These are phyloP conservation scores for Penicillium nucicola DNA, from an alignment of 495 filamentous ascomycete genomes.

Conservation along the genomic window DNA sequence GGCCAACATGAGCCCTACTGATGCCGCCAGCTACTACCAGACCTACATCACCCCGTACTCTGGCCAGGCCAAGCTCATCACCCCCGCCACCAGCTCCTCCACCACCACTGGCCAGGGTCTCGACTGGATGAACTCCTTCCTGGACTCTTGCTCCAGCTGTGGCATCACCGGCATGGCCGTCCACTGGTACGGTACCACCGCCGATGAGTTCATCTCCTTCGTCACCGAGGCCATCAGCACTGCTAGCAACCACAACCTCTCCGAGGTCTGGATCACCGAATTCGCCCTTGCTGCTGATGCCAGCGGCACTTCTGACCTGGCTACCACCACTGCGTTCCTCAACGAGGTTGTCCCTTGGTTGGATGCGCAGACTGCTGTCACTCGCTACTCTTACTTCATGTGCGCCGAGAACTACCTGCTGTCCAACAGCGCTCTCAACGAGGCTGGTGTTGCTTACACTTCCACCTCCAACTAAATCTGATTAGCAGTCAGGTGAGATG, in stretches of 20 bases:
- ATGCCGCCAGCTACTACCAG: conserved; percentile 60
- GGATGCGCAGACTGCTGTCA: conserved; percentile 61
- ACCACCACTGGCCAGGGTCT: conserved; percentile 49
- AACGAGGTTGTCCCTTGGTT: conserved; percentile 58
- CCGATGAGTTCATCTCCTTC: conserved; percentile 56
- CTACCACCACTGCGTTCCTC: conserved; percentile 52
- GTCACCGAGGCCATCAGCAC: conserved; percentile 48
- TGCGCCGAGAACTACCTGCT: conserved; percentile 40
- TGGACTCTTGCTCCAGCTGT: conserved; percentile 57
- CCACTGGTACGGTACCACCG: conserved; percentile 64
- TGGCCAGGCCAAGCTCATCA: conserved; percentile 62
- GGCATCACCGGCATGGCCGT: conserved; percentile 62
- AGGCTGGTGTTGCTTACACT: conserved; percentile 24
- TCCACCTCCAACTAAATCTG: background rate
- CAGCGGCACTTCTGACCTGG: conserved; percentile 35
- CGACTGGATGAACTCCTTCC: conserved; percentile 58
- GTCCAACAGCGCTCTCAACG: conserved; percentile 17
- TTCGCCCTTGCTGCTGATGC: conserved; percentile 51
- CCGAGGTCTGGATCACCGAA: conserved; percentile 78
- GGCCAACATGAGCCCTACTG: conserved; percentile 58
- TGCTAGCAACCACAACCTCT: conserved; percentile 42
- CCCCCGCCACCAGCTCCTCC: conserved; percentile 77
- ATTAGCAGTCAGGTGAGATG: background rate
- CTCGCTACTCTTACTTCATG: conserved; percentile 82
- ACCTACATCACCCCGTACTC: conserved; percentile 68